Percentiles rank a stretch among this genome's conserved stretches.
Evolutionary conservation across 371 early-diverging fungal genomes (phyloP).

Genomic region (Circinella umbellata): DNA sequence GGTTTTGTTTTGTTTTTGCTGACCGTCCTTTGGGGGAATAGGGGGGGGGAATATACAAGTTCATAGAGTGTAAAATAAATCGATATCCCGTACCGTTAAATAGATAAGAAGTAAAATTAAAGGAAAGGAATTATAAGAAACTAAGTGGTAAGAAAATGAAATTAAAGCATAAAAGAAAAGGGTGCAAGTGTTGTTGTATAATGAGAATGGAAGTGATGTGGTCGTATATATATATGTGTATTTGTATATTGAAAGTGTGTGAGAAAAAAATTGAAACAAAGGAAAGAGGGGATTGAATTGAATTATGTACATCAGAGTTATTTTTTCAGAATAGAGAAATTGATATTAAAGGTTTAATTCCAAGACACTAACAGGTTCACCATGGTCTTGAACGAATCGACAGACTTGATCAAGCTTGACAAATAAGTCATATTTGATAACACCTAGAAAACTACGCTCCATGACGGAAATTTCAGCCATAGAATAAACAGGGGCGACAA

Average conservation of each 20-base stretch:
- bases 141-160: neutral
- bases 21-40: constrained; percentile 1
- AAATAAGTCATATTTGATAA: constrained; percentile 26
- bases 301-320: too few species aligned
- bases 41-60: neutral
- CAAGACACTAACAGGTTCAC: constrained; percentile 19
- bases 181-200: neutral
- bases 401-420: constrained; percentile 24
- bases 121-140: constrained; percentile 4
- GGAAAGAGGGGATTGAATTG: neutral
- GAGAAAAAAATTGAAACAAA: neutral
- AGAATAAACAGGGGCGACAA: constrained; percentile 56
- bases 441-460: constrained; percentile 52
- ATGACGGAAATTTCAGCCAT: constrained; percentile 61
- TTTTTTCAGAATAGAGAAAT: neutral
- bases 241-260: neutral
- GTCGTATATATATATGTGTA: neutral
- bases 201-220: too few species aligned
- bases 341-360: constrained; percentile 17
- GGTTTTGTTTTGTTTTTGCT: constrained; percentile 1
- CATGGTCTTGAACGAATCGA: constrained; percentile 26
- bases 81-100: constrained; percentile 8
- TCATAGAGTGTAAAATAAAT: neutral
- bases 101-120: neutral
- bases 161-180: neutral